Percentiles rank a stretch among this genome's conserved stretches.
phyloP scores from a whole-genome alignment of 768 basidiomycete genomes.

The Phylloporus sp. region DNA sequence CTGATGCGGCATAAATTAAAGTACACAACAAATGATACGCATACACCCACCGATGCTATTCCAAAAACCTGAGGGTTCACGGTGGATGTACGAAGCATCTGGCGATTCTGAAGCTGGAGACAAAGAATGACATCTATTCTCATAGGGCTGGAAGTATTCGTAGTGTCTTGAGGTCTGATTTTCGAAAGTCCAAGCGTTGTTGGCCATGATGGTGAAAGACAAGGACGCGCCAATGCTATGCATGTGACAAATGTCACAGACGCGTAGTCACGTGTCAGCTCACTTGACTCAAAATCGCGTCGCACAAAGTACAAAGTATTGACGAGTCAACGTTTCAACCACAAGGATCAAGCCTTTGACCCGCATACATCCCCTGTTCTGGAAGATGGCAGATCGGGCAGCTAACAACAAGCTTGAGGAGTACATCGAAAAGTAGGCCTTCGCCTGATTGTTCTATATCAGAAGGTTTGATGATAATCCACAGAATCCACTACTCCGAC shows the following conservation, averaged over 20 bases:
- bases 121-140: neutral
- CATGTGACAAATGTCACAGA: constrained; percentile 14
- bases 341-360: constrained; percentile 1
- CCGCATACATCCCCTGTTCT: constrained; percentile 9
- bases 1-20: constrained; percentile 26
- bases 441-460: constrained; percentile 10
- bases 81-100: constrained; percentile 3
- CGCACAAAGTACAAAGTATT: neutral
- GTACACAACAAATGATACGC: constrained; percentile 2
- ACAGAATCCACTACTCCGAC: constrained; percentile 86
- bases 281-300: constrained; percentile 9
- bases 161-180: neutral
- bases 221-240: constrained; percentile 8
- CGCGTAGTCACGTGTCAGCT: constrained; percentile 24
- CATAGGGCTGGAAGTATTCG: neutral
- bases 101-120: constrained; percentile 10
- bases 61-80: constrained; percentile 5
- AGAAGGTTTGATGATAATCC: constrained; percentile 13
- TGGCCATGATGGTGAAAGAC: constrained; percentile 14
- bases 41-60: constrained; percentile 26
- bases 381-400: constrained; percentile 32
- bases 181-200: neutral
- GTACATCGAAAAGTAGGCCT: constrained; percentile 69
- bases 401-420: constrained; percentile 59
- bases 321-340: too few relatives aligned